A percentile compares a stretch with the other conserved stretches of the same genome.
Evolutionary conservation across 2,329 filamentous ascomycete species (phyloP).

Genomic region (Arthroderma sp.): DNA sequence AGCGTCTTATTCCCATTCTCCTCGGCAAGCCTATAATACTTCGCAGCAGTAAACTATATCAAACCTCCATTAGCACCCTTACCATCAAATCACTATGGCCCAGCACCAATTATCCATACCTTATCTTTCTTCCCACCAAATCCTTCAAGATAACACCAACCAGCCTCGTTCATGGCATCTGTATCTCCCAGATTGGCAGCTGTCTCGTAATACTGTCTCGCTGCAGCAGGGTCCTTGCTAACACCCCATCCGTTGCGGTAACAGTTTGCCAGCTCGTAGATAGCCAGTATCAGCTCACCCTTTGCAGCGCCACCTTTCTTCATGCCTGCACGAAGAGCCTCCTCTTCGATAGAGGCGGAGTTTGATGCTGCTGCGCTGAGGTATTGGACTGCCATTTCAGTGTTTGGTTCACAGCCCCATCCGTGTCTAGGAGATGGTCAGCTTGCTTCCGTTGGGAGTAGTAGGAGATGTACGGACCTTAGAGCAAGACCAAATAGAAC

Average conservation of each 20-base stretch:
- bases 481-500: slow-evolving; percentile 89
- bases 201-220: slow-evolving; percentile 88
- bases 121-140: slow-evolving; percentile 97
- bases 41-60: slow-evolving; percentile 45
- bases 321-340: slow-evolving; percentile 73
- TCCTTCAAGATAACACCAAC: slow-evolving; percentile 93
- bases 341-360: slow-evolving; percentile 71
- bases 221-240: slow-evolving; percentile 70
- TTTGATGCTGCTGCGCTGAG: slow-evolving; percentile 83
- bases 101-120: slow-evolving; percentile 47
- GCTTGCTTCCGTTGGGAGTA: slow-evolving; percentile 3
- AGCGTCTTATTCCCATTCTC: slow-evolving; percentile 77
- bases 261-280: slow-evolving; percentile 67
- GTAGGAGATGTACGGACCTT: slow-evolving; percentile 44
- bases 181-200: slow-evolving; percentile 92
- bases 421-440: slow-evolving; percentile 53
- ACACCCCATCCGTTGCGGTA: slow-evolving; percentile 95
- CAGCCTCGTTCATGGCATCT: slow-evolving; percentile 94
- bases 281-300: slow-evolving; percentile 88
- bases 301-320: slow-evolving; percentile 92
- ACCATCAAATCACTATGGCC: neutral
- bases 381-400: slow-evolving; percentile 63
- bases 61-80: slow-evolving; percentile 12
- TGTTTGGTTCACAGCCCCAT: slow-evolving; percentile 73
- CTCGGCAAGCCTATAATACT: slow-evolving; percentile 81